Conservation (phyloP, 225 moss, liverwort and hornwort species). For the Rhytidiadelphus loreus region DNA sequence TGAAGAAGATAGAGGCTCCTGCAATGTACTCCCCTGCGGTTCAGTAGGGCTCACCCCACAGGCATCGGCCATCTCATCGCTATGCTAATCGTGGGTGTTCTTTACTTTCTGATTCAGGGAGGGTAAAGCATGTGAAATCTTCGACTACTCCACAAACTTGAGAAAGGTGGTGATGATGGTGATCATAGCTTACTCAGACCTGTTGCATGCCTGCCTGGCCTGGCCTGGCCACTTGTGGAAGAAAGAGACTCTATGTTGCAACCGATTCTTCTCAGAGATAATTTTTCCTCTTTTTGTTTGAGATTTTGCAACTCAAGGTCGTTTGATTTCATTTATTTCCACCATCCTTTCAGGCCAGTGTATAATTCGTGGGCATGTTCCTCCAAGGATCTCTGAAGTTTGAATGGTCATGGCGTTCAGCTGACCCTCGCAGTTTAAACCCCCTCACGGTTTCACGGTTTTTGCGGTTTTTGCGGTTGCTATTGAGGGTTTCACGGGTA, state of each 20-base stretch:
- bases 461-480: slow-evolving; percentile 14
- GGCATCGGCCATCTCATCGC: neutral
- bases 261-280: neutral
- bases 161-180: neutral
- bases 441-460: neutral
- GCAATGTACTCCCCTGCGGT: neutral
- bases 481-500: neutral
- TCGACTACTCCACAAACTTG: neutral
- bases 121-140: neutral
- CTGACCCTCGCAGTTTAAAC: neutral
- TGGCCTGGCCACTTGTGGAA: neutral
- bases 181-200: neutral
- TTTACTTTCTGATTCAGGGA: neutral
- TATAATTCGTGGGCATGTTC: neutral
- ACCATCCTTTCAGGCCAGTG: neutral
- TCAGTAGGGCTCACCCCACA: neutral
- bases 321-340: neutral
- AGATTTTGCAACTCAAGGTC: neutral
- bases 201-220: neutral
- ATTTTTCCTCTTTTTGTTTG: neutral
- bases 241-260: neutral
- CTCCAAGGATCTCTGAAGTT: neutral
- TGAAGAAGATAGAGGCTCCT: neutral
- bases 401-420: slow-evolving; percentile 18
- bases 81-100: neutral